Conservation (phyloP, 768 basidiomycete species). For the Pleurotus citrinopileatus region DNA sequence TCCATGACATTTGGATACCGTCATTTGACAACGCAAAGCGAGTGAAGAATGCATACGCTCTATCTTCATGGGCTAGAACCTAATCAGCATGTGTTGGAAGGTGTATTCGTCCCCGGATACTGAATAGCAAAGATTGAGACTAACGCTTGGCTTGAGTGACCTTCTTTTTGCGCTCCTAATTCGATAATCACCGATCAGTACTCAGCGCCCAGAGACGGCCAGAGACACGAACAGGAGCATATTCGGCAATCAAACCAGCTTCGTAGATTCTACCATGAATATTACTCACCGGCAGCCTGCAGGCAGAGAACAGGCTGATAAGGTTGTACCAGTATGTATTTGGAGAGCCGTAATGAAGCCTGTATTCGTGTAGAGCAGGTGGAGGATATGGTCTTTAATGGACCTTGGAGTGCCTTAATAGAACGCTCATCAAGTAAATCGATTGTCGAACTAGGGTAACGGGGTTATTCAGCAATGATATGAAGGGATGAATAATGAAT, state of each 20-base stretch:
- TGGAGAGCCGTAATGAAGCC: not conserved
- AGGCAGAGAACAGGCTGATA: too few relatives aligned
- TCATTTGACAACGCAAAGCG: not conserved
- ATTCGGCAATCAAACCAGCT: not conserved
- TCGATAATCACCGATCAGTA: not conserved
- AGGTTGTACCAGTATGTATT: too few relatives aligned
- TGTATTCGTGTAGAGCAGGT: not conserved
- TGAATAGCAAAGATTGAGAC: not conserved
- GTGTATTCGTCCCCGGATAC: not conserved
- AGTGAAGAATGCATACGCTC: not conserved
- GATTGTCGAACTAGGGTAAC: not conserved
- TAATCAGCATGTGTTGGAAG: not conserved
- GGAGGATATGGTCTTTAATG: not conserved
- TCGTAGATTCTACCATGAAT: not conserved
- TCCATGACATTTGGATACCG: too few relatives aligned
- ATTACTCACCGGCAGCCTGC: not conserved
- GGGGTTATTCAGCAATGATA: not conserved
- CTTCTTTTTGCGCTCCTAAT: not conserved
- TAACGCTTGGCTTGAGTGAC: not conserved
- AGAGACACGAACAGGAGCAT: not conserved
- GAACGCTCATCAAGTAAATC: not conserved
- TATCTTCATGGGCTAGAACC: not conserved
- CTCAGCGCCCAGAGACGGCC: not conserved
- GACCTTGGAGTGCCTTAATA: not conserved
- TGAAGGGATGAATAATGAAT: too few relatives aligned